These are phyloP conservation scores for Mucor indicus DNA, from an alignment of 371 early-diverging fungal genomes.

Conservation along the genomic window DNA sequence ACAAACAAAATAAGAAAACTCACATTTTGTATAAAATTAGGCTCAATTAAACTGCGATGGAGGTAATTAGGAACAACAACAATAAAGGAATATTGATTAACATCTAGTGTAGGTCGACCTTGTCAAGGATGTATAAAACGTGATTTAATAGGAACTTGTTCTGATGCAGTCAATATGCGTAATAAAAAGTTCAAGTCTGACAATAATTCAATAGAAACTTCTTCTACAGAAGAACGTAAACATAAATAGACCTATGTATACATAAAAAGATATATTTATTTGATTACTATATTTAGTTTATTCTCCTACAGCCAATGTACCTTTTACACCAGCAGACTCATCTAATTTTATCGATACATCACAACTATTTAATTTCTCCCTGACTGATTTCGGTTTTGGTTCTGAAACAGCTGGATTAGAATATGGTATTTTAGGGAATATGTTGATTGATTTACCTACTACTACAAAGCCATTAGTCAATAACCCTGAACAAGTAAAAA, in stretches of 20 bases:
- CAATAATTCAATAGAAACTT: slow-evolving; percentile 67
- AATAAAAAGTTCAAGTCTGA: too few relatives aligned
- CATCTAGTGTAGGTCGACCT: slow-evolving; percentile 61
- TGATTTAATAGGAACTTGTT: slow-evolving; percentile 69
- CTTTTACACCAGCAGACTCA: slow-evolving; percentile 17
- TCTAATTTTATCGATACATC: slow-evolving; percentile 17
- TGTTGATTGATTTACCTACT: slow-evolving; percentile 9
- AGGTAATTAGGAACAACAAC: slow-evolving; percentile 29
- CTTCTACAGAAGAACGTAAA: slow-evolving; percentile 18
- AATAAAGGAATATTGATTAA: not conserved
- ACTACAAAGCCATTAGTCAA: not conserved
- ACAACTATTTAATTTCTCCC: slow-evolving; percentile 28
- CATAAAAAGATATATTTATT: slow-evolving; percentile 4
- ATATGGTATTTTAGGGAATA: slow-evolving; percentile 42
- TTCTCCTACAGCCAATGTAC: slow-evolving; percentile 6
- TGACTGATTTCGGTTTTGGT: slow-evolving; percentile 41
- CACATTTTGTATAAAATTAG: slow-evolving; percentile 7
- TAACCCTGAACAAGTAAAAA: slow-evolving; percentile 4
- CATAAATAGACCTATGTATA: slow-evolving; percentile 2
- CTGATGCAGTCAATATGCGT: slow-evolving; percentile 72
- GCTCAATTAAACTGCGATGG: slow-evolving; percentile 68
- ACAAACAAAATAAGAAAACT: not conserved
- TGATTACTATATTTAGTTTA: slow-evolving; percentile 2
- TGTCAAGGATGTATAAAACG: slow-evolving; percentile 84
- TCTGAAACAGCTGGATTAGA: slow-evolving; percentile 43